Base-by-base conservation (phyloP, 768 basidiomycete genomes). In the Coprinopsis strossmayeri region DNA sequence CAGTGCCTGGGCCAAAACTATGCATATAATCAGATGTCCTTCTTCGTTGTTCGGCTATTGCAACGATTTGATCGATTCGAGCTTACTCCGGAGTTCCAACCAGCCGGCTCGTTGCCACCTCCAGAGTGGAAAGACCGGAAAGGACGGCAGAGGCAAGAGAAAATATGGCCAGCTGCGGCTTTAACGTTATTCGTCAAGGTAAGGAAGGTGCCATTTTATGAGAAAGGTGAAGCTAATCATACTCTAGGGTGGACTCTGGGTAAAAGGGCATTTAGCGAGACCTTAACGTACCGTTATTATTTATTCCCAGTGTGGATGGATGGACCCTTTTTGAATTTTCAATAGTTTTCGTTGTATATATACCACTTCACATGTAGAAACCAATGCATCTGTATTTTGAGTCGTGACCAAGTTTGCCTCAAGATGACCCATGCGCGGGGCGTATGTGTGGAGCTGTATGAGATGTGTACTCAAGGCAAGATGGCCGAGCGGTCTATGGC, bases 1-100 rank as follows among this genome's bases (percentile, higher is more conserved):
- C 57, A 86, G 83, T 86, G 84, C 55, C 62, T 87, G 17, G 82
- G 82, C 10, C 81, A 84, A 59, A 81, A 85, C 56, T 87, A 87
- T 50, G 86, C 85, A 3, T 82, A 82, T 57, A 86, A 86, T 59
- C 81, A 87, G 64, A 79, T 80, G 41, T 78, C 82, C n/a, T 87
- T 78, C 58, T 79, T 87, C 63, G 73, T 87, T 35, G 78, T 81
- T 9, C 71, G 81, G 25, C 64, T 88, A 28, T 64, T 88, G 43
- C 86, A 88, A 57, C 73, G 70, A 20, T 86, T 79, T 53, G 76
- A 79, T 52, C 65, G 70, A 2, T 78, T 87, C 53, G 69, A 74
- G 13, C 64, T 88, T 28, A 77, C 80, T 1, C 60, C 73, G 21
- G 82, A 89, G 50, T 70, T 69, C 11, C 84, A 84, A 51, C 84